phyloP scores from a whole-genome alignment of 257 asterid genomes.

The Oldenlandia corymbosa region DNA sequence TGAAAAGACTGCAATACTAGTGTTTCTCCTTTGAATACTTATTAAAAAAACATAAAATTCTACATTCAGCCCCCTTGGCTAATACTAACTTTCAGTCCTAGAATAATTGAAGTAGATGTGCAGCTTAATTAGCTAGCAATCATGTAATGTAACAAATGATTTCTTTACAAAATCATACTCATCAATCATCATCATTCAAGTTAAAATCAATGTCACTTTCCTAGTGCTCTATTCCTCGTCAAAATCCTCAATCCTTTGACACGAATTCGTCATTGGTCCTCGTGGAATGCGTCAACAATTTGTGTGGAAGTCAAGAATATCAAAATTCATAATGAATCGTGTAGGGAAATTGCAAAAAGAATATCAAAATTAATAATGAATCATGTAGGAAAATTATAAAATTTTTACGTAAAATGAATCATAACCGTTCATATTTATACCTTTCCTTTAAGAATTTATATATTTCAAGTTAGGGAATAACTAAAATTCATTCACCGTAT shows the following conservation, averaged over 20 bases:
- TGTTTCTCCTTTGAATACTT: background rate
- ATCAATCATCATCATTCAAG: background rate
- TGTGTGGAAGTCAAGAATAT: too few species aligned
- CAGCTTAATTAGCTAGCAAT: too few species aligned
- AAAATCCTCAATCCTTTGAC: background rate
- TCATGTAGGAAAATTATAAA: too few species aligned
- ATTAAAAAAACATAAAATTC: background rate
- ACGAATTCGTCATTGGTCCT: background rate
- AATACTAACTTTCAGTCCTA: constrained; percentile 17
- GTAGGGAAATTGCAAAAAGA: too few species aligned
- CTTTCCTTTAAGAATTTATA: too few species aligned
- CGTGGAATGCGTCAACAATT: constrained; percentile 2
- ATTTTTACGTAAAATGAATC: too few species aligned
- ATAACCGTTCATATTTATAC: too few species aligned
- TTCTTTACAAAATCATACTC: constrained; percentile 7
- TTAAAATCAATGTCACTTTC: constrained; percentile 6
- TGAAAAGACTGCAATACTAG: constrained; percentile 21
- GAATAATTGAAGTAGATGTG: background rate
- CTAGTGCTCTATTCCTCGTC: background rate
- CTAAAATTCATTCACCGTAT: too few species aligned
- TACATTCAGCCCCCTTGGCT: constrained; percentile 41
- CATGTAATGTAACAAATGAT: background rate
- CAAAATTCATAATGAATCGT: too few species aligned
- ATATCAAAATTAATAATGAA: too few species aligned
- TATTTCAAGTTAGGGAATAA: too few species aligned